Evolutionary conservation across 116 monocot genomes (phyloP).

Genomic region (Trichopus zeylanicus): DNA sequence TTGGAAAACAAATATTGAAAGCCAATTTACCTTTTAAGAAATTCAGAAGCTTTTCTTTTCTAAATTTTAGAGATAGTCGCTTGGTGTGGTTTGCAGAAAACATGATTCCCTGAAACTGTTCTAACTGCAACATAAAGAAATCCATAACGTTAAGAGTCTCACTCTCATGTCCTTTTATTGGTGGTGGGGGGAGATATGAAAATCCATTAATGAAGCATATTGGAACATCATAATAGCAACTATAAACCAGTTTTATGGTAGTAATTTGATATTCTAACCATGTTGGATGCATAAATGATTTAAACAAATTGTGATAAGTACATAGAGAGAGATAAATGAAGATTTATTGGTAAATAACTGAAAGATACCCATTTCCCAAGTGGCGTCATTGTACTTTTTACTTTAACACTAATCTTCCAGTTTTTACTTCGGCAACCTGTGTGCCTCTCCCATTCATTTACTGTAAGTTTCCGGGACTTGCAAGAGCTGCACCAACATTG

Average conservation of each 20-base stretch:
- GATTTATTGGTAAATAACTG: slow-evolving; percentile 1
- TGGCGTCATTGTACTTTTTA: slow-evolving; percentile 45
- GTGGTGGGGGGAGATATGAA: too few species aligned
- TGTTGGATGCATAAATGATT: too few species aligned
- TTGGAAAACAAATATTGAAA: neutral
- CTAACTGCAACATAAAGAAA: slow-evolving; percentile 29
- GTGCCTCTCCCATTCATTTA: slow-evolving; percentile 71
- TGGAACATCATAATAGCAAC: too few species aligned
- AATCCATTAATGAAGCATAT: too few species aligned
- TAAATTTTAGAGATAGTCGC: slow-evolving; percentile 19
- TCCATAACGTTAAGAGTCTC: too few species aligned
- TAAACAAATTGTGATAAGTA: too few species aligned
- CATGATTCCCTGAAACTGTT: slow-evolving; percentile 16
- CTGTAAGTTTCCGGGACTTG: slow-evolving; percentile 33
- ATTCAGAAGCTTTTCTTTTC: slow-evolving; percentile 42
- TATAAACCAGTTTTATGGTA: too few species aligned
- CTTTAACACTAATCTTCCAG: slow-evolving; percentile 63
- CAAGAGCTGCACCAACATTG: slow-evolving; percentile 50
- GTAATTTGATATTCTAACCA: too few species aligned
- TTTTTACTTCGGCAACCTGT: slow-evolving; percentile 60
- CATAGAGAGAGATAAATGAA: neutral
- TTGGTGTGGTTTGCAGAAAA: slow-evolving; percentile 20
- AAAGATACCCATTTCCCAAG: slow-evolving; percentile 50
- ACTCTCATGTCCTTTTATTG: too few species aligned
- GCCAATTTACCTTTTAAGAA: slow-evolving; percentile 39